Evolutionary conservation across 139 green algal genomes (phyloP).

Genomic region (Chlorella sp.): DNA sequence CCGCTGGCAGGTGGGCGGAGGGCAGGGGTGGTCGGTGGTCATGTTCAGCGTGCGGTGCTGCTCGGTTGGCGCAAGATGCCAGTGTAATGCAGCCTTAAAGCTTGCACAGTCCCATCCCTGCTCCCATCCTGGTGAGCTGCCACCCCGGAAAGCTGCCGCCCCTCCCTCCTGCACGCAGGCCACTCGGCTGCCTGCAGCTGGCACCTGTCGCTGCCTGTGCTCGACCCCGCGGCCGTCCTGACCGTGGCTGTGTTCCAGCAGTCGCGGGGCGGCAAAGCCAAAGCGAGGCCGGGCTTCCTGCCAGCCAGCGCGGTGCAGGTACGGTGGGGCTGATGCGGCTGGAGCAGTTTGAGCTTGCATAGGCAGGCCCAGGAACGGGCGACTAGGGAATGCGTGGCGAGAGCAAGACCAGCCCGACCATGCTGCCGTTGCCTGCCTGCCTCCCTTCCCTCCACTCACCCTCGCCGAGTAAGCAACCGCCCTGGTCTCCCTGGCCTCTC

Average conservation of each 20-base stretch:
- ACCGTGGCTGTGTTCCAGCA: constrained; percentile 38
- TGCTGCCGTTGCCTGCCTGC: neutral
- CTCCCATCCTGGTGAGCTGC: too few relatives aligned
- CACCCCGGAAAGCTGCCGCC: neutral
- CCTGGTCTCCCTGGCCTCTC: neutral
- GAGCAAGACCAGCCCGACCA: too few relatives aligned
- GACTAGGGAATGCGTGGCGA: too few relatives aligned
- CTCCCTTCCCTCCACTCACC: neutral
- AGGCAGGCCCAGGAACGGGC: too few relatives aligned
- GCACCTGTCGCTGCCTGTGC: constrained; percentile 32
- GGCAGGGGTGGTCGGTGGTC: neutral
- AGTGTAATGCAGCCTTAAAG: too few relatives aligned
- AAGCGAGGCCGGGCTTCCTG: neutral
- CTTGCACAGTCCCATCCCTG: neutral
- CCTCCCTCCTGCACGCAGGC: constrained; percentile 1
- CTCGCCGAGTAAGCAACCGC: neutral
- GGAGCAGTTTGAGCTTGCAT: too few relatives aligned
- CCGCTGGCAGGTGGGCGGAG: neutral
- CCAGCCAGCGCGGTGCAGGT: neutral
- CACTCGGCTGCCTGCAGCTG: neutral
- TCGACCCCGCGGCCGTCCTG: constrained; percentile 31
- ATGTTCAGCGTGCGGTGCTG: neutral
- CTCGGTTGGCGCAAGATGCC: too few relatives aligned
- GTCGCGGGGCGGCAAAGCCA: neutral
- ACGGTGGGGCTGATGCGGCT: too few relatives aligned